Evolutionary conservation across 108 stramenopile species (phyloP), one percentile per base, ranked within the genome.

Genomic region (Schizochytrium sp.): DNA sequence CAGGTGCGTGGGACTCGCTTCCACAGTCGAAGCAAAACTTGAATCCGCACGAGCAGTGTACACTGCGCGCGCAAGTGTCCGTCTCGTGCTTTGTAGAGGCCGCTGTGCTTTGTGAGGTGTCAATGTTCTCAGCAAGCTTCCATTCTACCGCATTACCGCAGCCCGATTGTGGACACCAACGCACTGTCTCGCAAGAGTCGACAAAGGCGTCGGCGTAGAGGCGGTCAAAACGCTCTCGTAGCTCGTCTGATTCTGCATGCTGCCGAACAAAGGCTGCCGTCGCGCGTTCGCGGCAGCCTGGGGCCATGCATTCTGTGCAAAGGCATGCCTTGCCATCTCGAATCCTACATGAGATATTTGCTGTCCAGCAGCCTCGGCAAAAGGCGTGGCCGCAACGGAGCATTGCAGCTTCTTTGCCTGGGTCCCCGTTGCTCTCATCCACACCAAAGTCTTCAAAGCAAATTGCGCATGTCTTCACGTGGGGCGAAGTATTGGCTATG

Each of bases 141-240:
- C 76, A 83, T 51, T 88, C 34, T 28, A 69, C 34, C 23, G 63
- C 58, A 8, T 57, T 29, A 12, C 44, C 97, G 90, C 99, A 99
- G 44, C 97, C 97, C 41, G 93, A 91, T 44, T 96, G 97, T 25
- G 99, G 99, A 91, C 99, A 99, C 96, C 98, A 99, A 29, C 98
- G 95, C n/a, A 98, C 96, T 90, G 95, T 88, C 44, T 90, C 93
- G 94, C 95, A 96, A 87, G 95, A 95, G 60, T 98, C 97, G 14
- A 99, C 98, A 92, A 98, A 98, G 87, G 94, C 92, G 58, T 96
- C 95, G 5, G 28, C 10, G 10, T 18, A 18, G 19, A 60, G 98
- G 43, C 72, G 89, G 60, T 93, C 91, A 88, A 95, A 98, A 88
- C 94, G 95, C 34, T 88, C 91, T 47, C 89, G 90, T 25, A 89